Evolutionary conservation across 176 grass and related monocot species (phyloP), one percentile per base, ranked within the genome.

Genomic region (Guadua angustifolia): DNA sequence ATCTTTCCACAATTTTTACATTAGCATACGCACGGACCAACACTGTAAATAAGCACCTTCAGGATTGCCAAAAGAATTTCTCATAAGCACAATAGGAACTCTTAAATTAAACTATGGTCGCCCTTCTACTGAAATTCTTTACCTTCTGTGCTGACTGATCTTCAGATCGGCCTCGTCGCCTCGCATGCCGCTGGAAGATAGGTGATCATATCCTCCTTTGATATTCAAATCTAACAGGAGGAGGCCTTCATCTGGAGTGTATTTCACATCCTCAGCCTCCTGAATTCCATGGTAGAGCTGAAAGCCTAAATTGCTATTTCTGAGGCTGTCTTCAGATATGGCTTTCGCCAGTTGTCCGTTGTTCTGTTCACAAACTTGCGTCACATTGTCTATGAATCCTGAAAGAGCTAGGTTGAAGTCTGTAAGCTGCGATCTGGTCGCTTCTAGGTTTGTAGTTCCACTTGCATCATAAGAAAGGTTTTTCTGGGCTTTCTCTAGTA

Each of bases 201-300:
- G 66, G 24, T 71, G 88, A 53, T 81, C 89, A 42, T 93, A 89
- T 9, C 80, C 91, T 71, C 96, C 93, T 88, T 85, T 92, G 39
- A 90, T 93, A 50, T 99, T 99, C 78, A 99, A 84, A 85, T 99
- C 93, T 58, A 99, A 66, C 26, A 95, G 81, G 49, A 88, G 52
- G 6, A 83, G 71, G 36, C 66, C 89, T 65, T 88, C 87, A 10
- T 84, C 86, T 24, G 78, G n/a, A 51, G 53, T 45, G 50, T 84
- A 84, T 21, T 90, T 92, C 64, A 69, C 82, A 86, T 87, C 92
- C 4, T 84, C 79, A 11, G 35, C 59, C 9, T 86, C 85, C 62
- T 83, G 53, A 25, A 85, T 72, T 35, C 72, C 79, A 19, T 86
- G 78, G 78, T 90, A 88, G 22, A 92, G 79, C 71, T 86, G 77